Conservation (phyloP, 2,329 filamentous ascomycete genomes). For the Coniochaeta sp. region DNA sequence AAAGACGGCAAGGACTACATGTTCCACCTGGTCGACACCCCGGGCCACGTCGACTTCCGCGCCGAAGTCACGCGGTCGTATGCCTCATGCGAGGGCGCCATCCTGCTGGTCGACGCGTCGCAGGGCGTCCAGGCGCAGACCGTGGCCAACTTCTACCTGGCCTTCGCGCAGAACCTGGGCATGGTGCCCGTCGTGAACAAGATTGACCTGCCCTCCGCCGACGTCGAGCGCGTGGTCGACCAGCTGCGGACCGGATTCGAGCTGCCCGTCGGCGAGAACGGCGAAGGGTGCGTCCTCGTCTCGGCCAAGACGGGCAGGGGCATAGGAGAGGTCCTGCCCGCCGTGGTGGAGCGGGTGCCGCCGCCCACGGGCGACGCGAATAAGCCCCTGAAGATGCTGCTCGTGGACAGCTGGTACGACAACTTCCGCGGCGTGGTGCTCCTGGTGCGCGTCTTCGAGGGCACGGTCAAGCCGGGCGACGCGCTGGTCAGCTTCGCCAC, state of each 20-base stretch:
- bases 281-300: conserved; percentile 53
- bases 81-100: conserved; percentile 86
- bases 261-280: conserved; percentile 63
- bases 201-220: conserved; percentile 84
- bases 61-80: conserved; percentile 95
- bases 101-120: conserved; percentile 90
- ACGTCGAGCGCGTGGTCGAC: conserved; percentile 75
- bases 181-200: conserved; percentile 95
- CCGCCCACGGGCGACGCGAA: conserved; percentile 65
- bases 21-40: conserved; percentile 91
- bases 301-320: conserved; percentile 94
- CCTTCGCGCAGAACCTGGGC: conserved; percentile 81
- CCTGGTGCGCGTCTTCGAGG: conserved; percentile 86
- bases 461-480: conserved; percentile 74
- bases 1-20: conserved; percentile 71
- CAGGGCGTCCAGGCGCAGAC: conserved; percentile 97
- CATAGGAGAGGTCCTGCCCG: conserved; percentile 73
- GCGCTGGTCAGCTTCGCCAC: conserved; percentile 84
- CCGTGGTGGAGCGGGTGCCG: conserved; percentile 79
- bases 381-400: conserved; percentile 72
- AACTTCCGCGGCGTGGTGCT: conserved; percentile 91
- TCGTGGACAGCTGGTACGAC: conserved; percentile 98
- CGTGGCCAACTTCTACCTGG: conserved; percentile 96
- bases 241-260: conserved; percentile 87
- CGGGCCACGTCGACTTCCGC: conserved; percentile 94